A percentile compares a stretch with the other conserved stretches of the same genome.
These are phyloP conservation scores for Friedmanniomyces endolithicus DNA, from an alignment of 495 filamentous ascomycete genomes.

Conservation along the genomic window DNA sequence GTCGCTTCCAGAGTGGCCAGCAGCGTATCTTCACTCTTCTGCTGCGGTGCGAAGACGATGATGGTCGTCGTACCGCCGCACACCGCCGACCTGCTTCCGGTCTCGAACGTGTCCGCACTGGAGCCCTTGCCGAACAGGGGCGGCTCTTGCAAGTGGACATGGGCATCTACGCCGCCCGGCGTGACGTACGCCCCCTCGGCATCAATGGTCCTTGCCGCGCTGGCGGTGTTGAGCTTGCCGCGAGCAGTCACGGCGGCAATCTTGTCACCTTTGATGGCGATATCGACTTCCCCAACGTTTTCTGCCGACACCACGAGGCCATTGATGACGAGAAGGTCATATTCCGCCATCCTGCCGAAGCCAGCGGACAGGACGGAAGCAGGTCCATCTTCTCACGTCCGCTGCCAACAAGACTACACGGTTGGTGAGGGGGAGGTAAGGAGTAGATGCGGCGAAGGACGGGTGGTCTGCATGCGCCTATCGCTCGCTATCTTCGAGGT, in stretches of 20 bases:
- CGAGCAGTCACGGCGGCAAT: conserved; percentile 35
- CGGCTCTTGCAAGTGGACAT: conserved; percentile 34
- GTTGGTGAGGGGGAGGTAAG: no score
- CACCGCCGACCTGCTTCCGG: conserved; percentile 43
- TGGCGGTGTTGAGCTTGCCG: conserved; percentile 23
- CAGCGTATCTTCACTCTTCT: conserved; percentile 36
- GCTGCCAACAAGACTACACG: no score
- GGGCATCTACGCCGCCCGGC: conserved; percentile 29
- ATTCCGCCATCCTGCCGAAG: conserved; percentile 5
- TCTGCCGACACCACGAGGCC: conserved; percentile 39
- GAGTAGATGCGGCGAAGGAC: no score
- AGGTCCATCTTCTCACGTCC: no score
- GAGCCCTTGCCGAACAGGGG: conserved; percentile 40
- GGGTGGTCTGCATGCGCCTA: no score
- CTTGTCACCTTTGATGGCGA: conserved; percentile 41
- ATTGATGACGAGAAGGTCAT: conserved; percentile 37
- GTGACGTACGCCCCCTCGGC: conserved; percentile 38
- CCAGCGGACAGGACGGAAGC: not conserved
- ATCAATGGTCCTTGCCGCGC: conserved; percentile 32
- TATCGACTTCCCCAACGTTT: conserved; percentile 36
- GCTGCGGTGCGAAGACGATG: conserved; percentile 44
- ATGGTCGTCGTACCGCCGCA: conserved; percentile 48
- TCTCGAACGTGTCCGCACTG: conserved; percentile 38
- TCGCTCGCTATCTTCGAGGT: no score
- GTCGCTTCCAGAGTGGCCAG: conserved; percentile 36